phyloP scores from a whole-genome alignment of 2,329 filamentous ascomycete genomes.

The Coleophoma eucalyptorum region DNA sequence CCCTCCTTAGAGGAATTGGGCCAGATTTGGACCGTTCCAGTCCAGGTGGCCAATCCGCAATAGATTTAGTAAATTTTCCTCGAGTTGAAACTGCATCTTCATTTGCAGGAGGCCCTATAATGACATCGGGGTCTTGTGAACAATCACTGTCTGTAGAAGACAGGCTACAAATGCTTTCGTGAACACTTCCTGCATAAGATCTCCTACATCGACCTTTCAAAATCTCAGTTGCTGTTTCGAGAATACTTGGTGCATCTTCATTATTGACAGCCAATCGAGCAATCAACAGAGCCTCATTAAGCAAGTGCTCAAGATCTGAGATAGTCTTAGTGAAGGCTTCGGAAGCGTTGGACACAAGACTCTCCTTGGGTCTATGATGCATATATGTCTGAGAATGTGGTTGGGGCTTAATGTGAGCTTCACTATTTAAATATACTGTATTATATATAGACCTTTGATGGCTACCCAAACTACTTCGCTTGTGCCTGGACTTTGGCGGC shows the following conservation, averaged over 20 bases:
- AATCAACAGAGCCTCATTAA: conserved; percentile 31
- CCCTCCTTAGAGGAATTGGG: no score
- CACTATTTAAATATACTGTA: no score
- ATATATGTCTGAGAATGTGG: not conserved
- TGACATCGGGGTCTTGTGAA: not conserved
- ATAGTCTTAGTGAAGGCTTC: conserved; percentile 29
- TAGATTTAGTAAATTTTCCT: not conserved
- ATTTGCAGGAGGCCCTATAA: not conserved
- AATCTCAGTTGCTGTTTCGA: conserved; percentile 17
- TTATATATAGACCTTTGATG: no score
- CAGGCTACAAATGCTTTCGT: conserved; percentile 21
- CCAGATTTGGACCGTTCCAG: no score
- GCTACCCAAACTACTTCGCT: no score
- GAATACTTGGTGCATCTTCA: conserved; percentile 12
- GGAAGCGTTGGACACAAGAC: conserved; percentile 12
- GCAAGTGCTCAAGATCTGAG: conserved; percentile 28
- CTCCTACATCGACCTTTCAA: conserved; percentile 15
- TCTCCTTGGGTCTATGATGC: not conserved
- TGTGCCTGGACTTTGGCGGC: not conserved
- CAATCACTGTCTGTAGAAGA: conserved; percentile 13
- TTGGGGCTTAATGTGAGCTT: not conserved
- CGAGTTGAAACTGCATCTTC: not conserved
- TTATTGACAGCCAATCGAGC: conserved; percentile 28
- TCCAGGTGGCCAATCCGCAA: no score
- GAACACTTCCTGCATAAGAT: conserved; percentile 16